A percentile compares a stretch with the other conserved stretches of the same genome.
Conservation (phyloP, 2,329 filamentous ascomycete species). For the Sclerotinia sclerotiorum region DNA sequence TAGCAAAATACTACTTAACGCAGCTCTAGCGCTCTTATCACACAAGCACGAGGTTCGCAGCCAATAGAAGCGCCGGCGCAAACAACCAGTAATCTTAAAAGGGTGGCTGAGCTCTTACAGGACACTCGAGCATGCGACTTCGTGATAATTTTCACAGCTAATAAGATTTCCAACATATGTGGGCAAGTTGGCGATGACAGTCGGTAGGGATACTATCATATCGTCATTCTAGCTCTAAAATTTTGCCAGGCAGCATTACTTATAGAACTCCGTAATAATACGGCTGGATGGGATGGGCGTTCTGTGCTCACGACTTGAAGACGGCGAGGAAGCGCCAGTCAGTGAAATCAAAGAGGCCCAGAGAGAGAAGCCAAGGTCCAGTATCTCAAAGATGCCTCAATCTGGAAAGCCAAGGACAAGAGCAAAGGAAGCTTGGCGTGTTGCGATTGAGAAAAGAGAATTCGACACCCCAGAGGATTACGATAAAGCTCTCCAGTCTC, state of each 20-base stretch:
- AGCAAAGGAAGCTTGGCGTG: constrained; percentile 27
- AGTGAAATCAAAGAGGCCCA: constrained; percentile 29
- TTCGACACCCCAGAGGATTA: constrained; percentile 32
- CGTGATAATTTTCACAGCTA: constrained; percentile 5
- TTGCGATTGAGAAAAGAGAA: constrained; percentile 26
- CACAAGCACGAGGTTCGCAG: constrained; percentile 13
- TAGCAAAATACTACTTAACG: background rate
- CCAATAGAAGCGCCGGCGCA: constrained; percentile 19
- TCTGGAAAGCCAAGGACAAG: constrained; percentile 24
- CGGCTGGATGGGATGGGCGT: constrained; percentile 34
- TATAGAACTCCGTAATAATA: background rate
- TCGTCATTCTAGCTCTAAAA: background rate
- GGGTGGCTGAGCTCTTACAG: constrained; percentile 22
- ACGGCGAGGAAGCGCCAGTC: constrained; percentile 34
- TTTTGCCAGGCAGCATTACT: background rate
- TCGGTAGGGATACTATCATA: background rate
- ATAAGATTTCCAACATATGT: background rate
- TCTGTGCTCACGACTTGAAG: constrained; percentile 38
- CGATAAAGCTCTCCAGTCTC: constrained; percentile 28
- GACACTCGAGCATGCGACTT: constrained; percentile 19
- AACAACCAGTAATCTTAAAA: constrained; percentile 1
- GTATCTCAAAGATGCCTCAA: constrained; percentile 37
- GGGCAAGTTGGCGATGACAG: constrained; percentile 5
- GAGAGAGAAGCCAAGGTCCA: constrained; percentile 26
- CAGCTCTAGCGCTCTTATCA: constrained; percentile 15